A percentile compares a stretch with the other conserved stretches of the same genome.
phyloP scores from a whole-genome alignment of 2,329 filamentous ascomycete species.

The Neoarthrinium moseri region DNA sequence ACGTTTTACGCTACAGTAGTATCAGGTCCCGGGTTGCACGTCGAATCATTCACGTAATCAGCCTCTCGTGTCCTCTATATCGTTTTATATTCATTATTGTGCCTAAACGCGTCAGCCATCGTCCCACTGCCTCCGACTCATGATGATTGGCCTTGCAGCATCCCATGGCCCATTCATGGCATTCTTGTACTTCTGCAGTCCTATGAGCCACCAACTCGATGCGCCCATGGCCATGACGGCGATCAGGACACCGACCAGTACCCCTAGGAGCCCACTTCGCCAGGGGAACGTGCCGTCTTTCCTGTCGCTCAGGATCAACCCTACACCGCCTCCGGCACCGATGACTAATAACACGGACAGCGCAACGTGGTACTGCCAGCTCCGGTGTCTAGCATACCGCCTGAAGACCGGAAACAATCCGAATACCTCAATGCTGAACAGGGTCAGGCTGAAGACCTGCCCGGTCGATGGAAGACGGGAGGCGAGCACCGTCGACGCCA shows the following conservation, averaged over 20 bases:
- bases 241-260: slow-evolving; percentile 71
- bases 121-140: slow-evolving; percentile 61
- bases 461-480: slow-evolving; percentile 86
- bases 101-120: no score
- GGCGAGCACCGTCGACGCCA: slow-evolving; percentile 93
- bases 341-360: slow-evolving; percentile 77
- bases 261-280: slow-evolving; percentile 65
- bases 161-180: slow-evolving; percentile 99
- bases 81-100: no score
- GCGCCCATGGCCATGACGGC: slow-evolving; percentile 82
- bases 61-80: no score
- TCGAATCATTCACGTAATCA: no score
- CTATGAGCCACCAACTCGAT: slow-evolving; percentile 97
- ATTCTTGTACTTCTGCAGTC: slow-evolving; percentile 97
- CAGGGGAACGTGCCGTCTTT: slow-evolving; percentile 43
- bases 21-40: no score
- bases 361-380: slow-evolving; percentile 75
- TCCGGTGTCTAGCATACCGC: slow-evolving; percentile 79
- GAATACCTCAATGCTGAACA: slow-evolving; percentile 97
- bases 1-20: no score
- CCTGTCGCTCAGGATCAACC: slow-evolving; percentile 52
- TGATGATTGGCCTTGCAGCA: slow-evolving; percentile 83
- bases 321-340: slow-evolving; percentile 77
- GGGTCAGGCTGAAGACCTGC: slow-evolving; percentile 89
- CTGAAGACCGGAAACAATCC: slow-evolving; percentile 96